A percentile compares a stretch with the other conserved stretches of the same genome.
phyloP scores from a whole-genome alignment of 2,329 filamentous ascomycete species.

The Fusarium protoensiforme region DNA sequence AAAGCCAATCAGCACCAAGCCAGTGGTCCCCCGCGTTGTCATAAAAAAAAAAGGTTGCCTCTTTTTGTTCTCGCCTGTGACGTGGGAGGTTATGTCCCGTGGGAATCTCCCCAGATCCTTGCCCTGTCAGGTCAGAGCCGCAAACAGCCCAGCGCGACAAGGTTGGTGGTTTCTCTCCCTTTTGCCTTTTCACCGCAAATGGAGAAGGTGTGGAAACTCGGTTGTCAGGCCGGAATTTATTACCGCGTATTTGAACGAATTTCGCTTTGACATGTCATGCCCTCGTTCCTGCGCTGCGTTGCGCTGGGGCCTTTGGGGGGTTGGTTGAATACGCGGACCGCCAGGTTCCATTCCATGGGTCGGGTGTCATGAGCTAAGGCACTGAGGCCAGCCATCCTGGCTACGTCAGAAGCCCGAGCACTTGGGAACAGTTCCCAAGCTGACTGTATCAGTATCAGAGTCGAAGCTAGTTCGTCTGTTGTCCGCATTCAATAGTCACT shows the following conservation, averaged over 20 bases:
- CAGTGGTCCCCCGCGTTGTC: conserved; percentile 26
- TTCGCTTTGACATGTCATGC: background rate
- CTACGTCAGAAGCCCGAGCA: background rate
- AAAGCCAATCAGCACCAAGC: conserved; percentile 19
- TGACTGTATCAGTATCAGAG: background rate
- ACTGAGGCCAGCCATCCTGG: background rate
- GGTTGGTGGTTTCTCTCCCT: background rate
- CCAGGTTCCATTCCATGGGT: background rate
- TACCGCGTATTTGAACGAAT: background rate
- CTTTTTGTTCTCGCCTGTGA: background rate
- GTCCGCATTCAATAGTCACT: background rate
- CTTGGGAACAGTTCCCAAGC: background rate
- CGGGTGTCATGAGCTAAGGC: background rate
- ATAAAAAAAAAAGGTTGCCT: background rate
- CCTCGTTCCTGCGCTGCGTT: background rate
- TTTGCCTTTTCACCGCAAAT: background rate
- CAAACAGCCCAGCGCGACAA: background rate
- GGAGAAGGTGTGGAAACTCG: background rate
- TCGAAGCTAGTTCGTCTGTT: background rate
- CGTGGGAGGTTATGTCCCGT: background rate
- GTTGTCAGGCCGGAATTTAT: background rate
- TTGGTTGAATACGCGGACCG: background rate
- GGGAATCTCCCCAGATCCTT: background rate
- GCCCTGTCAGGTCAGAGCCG: background rate
- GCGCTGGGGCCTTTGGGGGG: background rate